Percentiles rank a stretch among this genome's conserved stretches.
These are phyloP conservation scores for Forsythia viridissima DNA, from an alignment of 257 asterid genomes.

Conservation along the genomic window DNA sequence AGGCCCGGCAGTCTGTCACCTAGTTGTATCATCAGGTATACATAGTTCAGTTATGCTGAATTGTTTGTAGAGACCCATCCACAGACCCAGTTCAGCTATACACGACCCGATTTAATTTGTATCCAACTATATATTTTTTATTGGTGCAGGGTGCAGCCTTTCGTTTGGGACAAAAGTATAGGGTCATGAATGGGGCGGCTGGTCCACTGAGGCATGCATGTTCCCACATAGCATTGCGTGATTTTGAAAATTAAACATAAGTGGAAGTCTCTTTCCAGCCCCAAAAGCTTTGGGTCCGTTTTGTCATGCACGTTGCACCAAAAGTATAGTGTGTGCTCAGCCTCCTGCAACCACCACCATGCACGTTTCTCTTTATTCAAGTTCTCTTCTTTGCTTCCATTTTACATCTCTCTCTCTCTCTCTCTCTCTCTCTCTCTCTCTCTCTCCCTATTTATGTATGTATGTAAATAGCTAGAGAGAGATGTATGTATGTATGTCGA, in stretches of 20 bases:
- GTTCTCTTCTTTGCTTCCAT: constrained; percentile 37
- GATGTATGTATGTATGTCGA: not conserved
- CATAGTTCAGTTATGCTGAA: no score
- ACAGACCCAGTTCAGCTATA: no score
- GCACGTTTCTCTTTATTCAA: constrained; percentile 27
- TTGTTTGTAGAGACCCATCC: no score
- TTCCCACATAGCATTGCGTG: constrained; percentile 37
- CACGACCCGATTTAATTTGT: no score
- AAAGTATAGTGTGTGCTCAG: constrained; percentile 7
- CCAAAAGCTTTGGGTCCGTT: constrained; percentile 16
- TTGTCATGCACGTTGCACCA: constrained; percentile 24
- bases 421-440: not conserved
- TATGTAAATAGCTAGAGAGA: no score
- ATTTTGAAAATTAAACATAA: constrained; percentile 32
- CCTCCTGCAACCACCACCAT: constrained; percentile 24
- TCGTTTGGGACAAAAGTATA: constrained; percentile 13
- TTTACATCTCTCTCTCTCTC: constrained; percentile 32
- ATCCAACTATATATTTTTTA: no score
- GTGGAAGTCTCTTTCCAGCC: constrained; percentile 31
- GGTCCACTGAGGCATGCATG: constrained; percentile 34
- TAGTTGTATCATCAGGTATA: no score
- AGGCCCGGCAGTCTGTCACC: no score
- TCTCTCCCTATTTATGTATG: not conserved
- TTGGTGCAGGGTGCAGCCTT: not conserved
- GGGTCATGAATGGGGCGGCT: constrained; percentile 10